A percentile compares a stretch with the other conserved stretches of the same genome.
phyloP scores from a whole-genome alignment of 2,329 filamentous ascomycete genomes.

The Chaetomium strumarium region DNA sequence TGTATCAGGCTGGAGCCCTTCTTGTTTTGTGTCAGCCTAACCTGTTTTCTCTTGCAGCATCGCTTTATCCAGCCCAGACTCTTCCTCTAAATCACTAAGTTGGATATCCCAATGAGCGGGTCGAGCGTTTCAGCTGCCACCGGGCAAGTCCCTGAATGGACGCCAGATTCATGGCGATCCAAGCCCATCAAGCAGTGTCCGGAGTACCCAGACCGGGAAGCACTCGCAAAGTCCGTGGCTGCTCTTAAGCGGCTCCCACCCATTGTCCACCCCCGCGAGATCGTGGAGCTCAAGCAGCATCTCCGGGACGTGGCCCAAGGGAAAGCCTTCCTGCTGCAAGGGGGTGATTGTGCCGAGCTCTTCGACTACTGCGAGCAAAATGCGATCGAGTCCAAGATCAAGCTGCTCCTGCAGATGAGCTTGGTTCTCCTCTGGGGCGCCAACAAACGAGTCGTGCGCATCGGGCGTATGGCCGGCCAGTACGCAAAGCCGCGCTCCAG shows the following conservation, averaged over 20 bases:
- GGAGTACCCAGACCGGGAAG: slow-evolving; percentile 57
- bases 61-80: too few relatives aligned
- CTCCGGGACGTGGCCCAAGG: slow-evolving; percentile 83
- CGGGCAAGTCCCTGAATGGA: slow-evolving; percentile 37
- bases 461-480: slow-evolving; percentile 94
- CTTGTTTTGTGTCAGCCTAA: not conserved
- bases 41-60: not conserved
- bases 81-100: too few relatives aligned
- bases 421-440: slow-evolving; percentile 88
- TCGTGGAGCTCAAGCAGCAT: slow-evolving; percentile 69
- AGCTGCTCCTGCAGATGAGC: slow-evolving; percentile 94
- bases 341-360: slow-evolving; percentile 93
- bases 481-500: slow-evolving; percentile 94
- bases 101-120: slow-evolving; percentile 12
- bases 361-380: slow-evolving; percentile 92
- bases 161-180: slow-evolving; percentile 63
- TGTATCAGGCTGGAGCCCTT: too few relatives aligned
- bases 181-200: slow-evolving; percentile 77
- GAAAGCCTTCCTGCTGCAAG: slow-evolving; percentile 89
- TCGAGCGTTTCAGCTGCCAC: slow-evolving; percentile 5
- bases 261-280: slow-evolving; percentile 74
- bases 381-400: slow-evolving; percentile 93
- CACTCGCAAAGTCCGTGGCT: slow-evolving; percentile 52
- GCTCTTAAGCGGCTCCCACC: slow-evolving; percentile 68
- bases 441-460: slow-evolving; percentile 77